Base-by-base conservation (phyloP, 108 stramenopile genomes). In the Skeletonema grethae region DNA sequence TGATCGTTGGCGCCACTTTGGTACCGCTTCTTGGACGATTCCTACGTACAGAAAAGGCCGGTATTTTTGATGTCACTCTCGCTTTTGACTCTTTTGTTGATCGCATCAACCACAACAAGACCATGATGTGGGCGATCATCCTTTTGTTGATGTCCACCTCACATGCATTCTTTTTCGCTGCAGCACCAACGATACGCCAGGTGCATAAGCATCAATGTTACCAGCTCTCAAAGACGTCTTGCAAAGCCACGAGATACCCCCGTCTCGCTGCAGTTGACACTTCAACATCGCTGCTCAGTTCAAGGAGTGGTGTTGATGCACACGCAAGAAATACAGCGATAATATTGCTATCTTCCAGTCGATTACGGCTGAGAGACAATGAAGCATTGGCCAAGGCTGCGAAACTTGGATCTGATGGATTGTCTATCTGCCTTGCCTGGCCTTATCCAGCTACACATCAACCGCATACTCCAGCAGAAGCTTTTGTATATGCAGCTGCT, bases 301-400 rank as follows among this genome's bases (percentile, higher is more conserved):
- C 41, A 15, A 43, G 0, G 0, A 22, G 50, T 53, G 7, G 50
- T 53, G 50, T 10, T 36, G 31, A 36, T 61, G 18, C 30, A 43
- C 41, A 43, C 0, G 3, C 31, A 12, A 61, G 35, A 35, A 36
- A 61, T 12, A 73, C 72, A 58, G 48, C 72, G 31, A 11, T 73
- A 32, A 0, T 73, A 31, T 58, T 48, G 56, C 36, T 73, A 9
- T 63, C 72, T 45, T 55, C 61, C 18, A 73, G 57, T 34, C 63
- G 72, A 15, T 45, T 73, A 24, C 53, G 72, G 13, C 11, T 73
- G 56, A 56, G 57, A 59, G 72, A 73, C 16, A 73, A 73, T 45
- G 12, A 38, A 0, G 72, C 72, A 57, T 24, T 73, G 18, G 15
- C 50, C 8, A 57, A 34, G 38, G 72, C 72, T 22, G 64, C 38